Base-by-base conservation (phyloP, 179 eudicot genomes). In the Patellifolia procumbens region DNA sequence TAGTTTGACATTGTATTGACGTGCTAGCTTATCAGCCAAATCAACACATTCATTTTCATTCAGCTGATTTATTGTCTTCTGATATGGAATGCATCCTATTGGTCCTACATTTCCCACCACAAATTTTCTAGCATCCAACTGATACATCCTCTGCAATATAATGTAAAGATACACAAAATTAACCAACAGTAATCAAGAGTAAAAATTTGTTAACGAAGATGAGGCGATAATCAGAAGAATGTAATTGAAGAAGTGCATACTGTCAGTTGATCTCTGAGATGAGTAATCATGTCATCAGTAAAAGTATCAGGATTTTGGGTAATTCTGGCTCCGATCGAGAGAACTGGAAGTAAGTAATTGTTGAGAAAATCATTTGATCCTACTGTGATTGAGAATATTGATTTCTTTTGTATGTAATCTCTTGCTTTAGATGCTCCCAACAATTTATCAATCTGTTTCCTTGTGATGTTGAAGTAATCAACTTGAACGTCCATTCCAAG, bases 361-460 rank as follows among this genome's bases (percentile, higher is more conserved):
- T 96, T 96, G 76, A 96, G 94, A 71, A 96, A 93, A 79, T 96
- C 99, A 66, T 96, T 96, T 51, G 99, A 87, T 16, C 99, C 99
- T 0, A 96, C 70, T 29, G 98, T 90, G 63, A 96, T 75, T 32
- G 98, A 96, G 86, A 96, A 91, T 35, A 96, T 90, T 0, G 99
- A 91, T 68, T 79, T 89, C 81, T 83, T 93, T 74, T 53, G 79
- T 1, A 91, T 28, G 78, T 83, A 87, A 2, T 91, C 91, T 72
- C 76, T 93, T 39, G 97, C 98, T 68, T 87, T 80, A 0, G 92
- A 85, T 61, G 87, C 76, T 39, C 99, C 99, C 17, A 96, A 42
- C 52, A 96, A 79, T 37, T 85, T 75, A 62, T 93, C 96, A 1
- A 96, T 74, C 59, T 96, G 88, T 67, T 89, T 89, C 76, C 99